Evolutionary conservation across 148 eudicot species (phyloP).

Genomic region (Nepenthes mirabilis): DNA sequence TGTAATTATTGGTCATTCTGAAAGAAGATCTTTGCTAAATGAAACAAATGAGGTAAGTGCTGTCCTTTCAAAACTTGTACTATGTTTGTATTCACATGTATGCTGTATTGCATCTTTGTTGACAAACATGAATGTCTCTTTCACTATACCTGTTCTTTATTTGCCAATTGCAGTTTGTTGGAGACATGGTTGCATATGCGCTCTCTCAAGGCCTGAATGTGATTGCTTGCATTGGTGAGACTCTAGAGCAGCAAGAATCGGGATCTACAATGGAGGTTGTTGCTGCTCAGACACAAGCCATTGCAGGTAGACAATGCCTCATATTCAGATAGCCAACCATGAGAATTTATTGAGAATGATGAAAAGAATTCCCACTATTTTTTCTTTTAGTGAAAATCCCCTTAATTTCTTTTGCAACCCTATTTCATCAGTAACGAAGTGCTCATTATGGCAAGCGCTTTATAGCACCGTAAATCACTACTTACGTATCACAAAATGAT

Average conservation of each 20-base stretch:
- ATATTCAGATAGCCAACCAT: no score
- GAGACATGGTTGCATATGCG: conserved; percentile 43
- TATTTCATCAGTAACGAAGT: no score
- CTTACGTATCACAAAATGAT: no score
- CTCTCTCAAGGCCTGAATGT: conserved; percentile 50
- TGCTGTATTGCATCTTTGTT: neutral
- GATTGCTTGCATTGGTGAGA: conserved; percentile 57
- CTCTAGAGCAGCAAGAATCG: conserved; percentile 49
- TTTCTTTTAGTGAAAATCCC: no score
- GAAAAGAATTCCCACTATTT: conserved; percentile 8
- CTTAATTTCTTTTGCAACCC: no score
- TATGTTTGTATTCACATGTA: neutral
- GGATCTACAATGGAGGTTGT: conserved; percentile 46
- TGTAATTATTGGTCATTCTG: conserved; percentile 63
- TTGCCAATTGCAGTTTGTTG: conserved; percentile 33
- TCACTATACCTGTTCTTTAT: neutral
- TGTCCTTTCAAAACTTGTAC: neutral
- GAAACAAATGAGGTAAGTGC: conserved; percentile 37
- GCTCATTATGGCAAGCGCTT: no score
- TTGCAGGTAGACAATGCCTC: conserved; percentile 23
- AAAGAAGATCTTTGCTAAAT: conserved; percentile 34
- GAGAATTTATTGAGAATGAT: neutral
- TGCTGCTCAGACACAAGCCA: conserved; percentile 51
- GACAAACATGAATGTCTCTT: neutral
- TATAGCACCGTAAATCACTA: no score